These are phyloP conservation scores for Grigorovia jiainica DNA, from an alignment of 805 yeast species.

Conservation along the genomic window DNA sequence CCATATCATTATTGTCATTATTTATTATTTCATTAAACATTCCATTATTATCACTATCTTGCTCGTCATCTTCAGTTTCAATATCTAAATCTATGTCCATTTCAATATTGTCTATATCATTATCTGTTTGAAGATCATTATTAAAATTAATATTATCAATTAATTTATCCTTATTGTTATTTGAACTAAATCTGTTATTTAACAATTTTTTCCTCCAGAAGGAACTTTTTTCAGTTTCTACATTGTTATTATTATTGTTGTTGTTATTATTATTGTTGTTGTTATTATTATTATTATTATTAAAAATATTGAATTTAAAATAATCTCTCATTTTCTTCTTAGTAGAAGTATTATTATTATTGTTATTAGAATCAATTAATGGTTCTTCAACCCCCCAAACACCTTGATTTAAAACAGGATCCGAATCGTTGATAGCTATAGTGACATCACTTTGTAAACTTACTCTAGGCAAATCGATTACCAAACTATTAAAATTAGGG, in stretches of 20 bases:
- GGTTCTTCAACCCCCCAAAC: slow-evolving; percentile 1
- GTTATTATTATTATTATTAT: slow-evolving; percentile 2
- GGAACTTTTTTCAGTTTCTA: slow-evolving; percentile 1
- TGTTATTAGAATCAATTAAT: not conserved
- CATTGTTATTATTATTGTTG: slow-evolving; percentile 1
- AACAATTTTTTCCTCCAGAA: not conserved
- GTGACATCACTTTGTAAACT: not conserved
- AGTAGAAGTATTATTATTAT: slow-evolving; percentile 2
- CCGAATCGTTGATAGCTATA: not conserved
- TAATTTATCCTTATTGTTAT: slow-evolving; percentile 4
- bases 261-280: not conserved
- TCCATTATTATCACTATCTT: too few species aligned
- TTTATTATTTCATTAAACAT: too few species aligned
- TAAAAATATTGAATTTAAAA: slow-evolving; percentile 22
- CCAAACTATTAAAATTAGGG: not conserved
- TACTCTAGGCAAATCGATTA: not conserved
- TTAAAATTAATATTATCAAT: not conserved
- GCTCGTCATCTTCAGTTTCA: not conserved
- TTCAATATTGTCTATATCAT: not conserved
- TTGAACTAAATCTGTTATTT: not conserved
- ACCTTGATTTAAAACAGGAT: slow-evolving; percentile 2
- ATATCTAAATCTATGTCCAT: not conserved
- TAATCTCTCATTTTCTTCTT: slow-evolving; percentile 20
- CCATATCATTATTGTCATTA: too few species aligned
- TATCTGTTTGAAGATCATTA: slow-evolving; percentile 3